A percentile compares a stretch with the other conserved stretches of the same genome.
Conservation (phyloP, 768 basidiomycete species). For the Amanita rimosa region DNA sequence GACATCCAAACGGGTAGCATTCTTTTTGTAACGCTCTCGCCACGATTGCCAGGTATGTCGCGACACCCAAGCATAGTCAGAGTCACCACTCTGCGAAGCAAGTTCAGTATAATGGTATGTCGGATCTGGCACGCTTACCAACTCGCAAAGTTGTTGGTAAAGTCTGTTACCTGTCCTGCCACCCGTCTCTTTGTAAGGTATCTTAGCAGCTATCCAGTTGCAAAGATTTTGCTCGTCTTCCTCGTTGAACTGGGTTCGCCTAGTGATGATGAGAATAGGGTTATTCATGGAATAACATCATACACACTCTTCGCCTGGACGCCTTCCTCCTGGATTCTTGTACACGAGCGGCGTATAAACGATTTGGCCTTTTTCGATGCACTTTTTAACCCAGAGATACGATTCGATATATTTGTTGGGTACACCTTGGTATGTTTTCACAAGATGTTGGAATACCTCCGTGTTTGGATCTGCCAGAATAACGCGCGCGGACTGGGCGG, state of each 20-base stretch:
- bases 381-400: conserved; percentile 77
- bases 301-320: conserved; percentile 71
- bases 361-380: conserved; percentile 56
- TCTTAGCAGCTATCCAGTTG: conserved; percentile 72
- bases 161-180: conserved; percentile 75
- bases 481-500: conserved; percentile 60
- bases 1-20: conserved; percentile 52
- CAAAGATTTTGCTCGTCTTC: conserved; percentile 69
- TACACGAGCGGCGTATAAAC: conserved; percentile 68
- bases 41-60: conserved; percentile 88
- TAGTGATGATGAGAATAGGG: conserved; percentile 16
- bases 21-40: conserved; percentile 85
- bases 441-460: conserved; percentile 62
- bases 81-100: conserved; percentile 40
- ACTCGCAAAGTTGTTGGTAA: conserved; percentile 72
- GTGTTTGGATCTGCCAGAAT: conserved; percentile 76
- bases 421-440: conserved; percentile 59
- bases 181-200: conserved; percentile 74
- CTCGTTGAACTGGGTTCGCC: conserved; percentile 69
- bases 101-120: background rate
- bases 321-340: conserved; percentile 75
- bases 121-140: conserved; percentile 26
- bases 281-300: background rate
- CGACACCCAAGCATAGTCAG: conserved; percentile 69
- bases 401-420: conserved; percentile 72